Conservation (phyloP, 257 asterid genomes). For the Solanum neorickii region DNA sequence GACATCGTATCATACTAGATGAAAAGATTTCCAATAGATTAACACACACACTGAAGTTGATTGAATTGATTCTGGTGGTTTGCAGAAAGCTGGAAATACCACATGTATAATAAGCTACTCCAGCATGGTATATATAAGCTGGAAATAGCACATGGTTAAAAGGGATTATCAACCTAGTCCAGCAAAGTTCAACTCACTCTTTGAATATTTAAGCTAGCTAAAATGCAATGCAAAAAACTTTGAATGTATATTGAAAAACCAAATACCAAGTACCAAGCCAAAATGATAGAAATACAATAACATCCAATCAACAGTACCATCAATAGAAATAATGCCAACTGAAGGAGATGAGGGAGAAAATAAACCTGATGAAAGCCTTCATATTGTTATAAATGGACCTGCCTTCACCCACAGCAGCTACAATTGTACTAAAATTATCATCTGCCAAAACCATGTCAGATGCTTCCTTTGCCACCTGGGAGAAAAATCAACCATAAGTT, state of each 20-base stretch:
- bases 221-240: background rate
- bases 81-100: background rate
- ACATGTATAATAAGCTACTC: background rate
- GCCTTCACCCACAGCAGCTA: slow-evolving; percentile 99
- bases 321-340: background rate
- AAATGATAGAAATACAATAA: background rate
- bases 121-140: background rate
- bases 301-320: background rate
- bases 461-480: slow-evolving; percentile 97
- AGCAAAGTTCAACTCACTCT: background rate
- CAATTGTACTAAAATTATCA: slow-evolving; percentile 93
- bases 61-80: background rate
- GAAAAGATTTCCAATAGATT: background rate
- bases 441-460: slow-evolving; percentile 99
- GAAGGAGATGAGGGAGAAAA: background rate
- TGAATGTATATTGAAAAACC: background rate
- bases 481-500: background rate
- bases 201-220: background rate
- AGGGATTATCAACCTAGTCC: background rate
- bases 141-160: background rate
- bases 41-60: background rate
- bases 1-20: background rate
- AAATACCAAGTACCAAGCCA: background rate
- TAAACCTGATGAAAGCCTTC: slow-evolving; percentile 97
- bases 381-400: slow-evolving; percentile 71